A percentile compares a stretch with the other conserved stretches of the same genome.
phyloP scores from a whole-genome alignment of 2,329 filamentous ascomycete genomes.

The Orbilia ellipsospora region DNA sequence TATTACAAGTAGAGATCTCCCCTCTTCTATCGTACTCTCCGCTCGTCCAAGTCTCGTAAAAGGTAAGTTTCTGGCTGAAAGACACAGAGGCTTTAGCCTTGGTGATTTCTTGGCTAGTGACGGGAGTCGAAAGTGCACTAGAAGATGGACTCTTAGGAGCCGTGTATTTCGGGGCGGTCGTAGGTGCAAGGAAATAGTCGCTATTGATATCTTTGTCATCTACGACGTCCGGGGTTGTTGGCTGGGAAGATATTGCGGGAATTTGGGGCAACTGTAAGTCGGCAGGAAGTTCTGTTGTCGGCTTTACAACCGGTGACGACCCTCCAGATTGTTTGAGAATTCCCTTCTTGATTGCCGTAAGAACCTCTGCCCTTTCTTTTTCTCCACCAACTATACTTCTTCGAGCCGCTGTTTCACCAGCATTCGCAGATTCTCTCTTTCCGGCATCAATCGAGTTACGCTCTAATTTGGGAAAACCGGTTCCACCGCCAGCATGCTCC shows the following conservation, averaged over 20 bases:
- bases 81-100: constrained; percentile 62
- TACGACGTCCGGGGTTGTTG: constrained; percentile 31
- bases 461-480: constrained; percentile 85
- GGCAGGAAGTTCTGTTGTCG: constrained; percentile 66
- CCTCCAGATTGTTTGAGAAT: constrained; percentile 89
- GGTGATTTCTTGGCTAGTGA: constrained; percentile 75
- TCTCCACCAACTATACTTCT: constrained; percentile 94
- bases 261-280: constrained; percentile 69
- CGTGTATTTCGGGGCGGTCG: constrained; percentile 67
- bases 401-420: constrained; percentile 68
- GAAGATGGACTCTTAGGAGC: constrained; percentile 72
- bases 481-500: constrained; percentile 76
- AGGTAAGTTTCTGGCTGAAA: constrained; percentile 93
- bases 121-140: constrained; percentile 82
- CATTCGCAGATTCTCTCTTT: constrained; percentile 57
- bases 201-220: constrained; percentile 69
- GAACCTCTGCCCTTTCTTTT: constrained; percentile 86
- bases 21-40: constrained; percentile 96
- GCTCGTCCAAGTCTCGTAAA: constrained; percentile 95
- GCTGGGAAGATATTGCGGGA: constrained; percentile 42
- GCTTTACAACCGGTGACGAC: constrained; percentile 75
- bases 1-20: constrained; percentile 97
- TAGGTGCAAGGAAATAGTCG: constrained; percentile 80
- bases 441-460: constrained; percentile 78
- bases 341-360: constrained; percentile 92